Percentiles rank a stretch among this genome's conserved stretches.
phyloP scores from a whole-genome alignment of 306 rosid species.

The Trifolium subterraneum region DNA sequence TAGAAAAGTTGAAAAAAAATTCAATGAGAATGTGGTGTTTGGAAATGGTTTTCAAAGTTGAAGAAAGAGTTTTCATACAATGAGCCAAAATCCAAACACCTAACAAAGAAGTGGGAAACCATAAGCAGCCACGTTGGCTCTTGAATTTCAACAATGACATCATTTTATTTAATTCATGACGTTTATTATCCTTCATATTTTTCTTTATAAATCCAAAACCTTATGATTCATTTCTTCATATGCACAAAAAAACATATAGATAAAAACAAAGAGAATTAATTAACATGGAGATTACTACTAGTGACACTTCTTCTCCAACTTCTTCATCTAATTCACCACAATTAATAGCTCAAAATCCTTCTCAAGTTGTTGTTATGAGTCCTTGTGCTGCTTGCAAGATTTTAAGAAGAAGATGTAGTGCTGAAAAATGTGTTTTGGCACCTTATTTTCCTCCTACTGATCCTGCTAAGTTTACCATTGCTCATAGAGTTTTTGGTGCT shows the following conservation, averaged over 20 bases:
- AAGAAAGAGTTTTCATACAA: constrained; percentile 52
- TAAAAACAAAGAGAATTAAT: constrained; percentile 25
- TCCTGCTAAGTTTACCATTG: constrained; percentile 90
- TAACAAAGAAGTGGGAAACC: constrained; percentile 52
- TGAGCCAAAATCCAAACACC: constrained; percentile 54
- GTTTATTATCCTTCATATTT: background rate
- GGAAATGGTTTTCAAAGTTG: constrained; percentile 44
- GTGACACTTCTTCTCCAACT: constrained; percentile 48
- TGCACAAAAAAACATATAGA: constrained; percentile 1
- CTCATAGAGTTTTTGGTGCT: constrained; percentile 95
- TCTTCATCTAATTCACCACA: constrained; percentile 44
- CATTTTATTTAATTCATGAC: constrained; percentile 40
- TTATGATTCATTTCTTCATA: constrained; percentile 16
- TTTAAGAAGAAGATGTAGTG: constrained; percentile 79
- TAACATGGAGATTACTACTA: constrained; percentile 50
- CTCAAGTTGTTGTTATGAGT: constrained; percentile 54
- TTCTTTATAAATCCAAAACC: constrained; percentile 44
- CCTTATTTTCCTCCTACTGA: constrained; percentile 96
- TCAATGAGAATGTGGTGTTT: background rate
- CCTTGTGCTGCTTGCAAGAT: constrained; percentile 98
- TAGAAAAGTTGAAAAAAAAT: background rate
- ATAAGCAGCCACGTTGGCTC: constrained; percentile 49
- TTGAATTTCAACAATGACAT: constrained; percentile 45
- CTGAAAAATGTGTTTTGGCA: constrained; percentile 82
- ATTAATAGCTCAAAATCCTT: background rate